phyloP scores from a whole-genome alignment of 2,329 filamentous ascomycete genomes.

The Pseudogymnoascus sp. region DNA sequence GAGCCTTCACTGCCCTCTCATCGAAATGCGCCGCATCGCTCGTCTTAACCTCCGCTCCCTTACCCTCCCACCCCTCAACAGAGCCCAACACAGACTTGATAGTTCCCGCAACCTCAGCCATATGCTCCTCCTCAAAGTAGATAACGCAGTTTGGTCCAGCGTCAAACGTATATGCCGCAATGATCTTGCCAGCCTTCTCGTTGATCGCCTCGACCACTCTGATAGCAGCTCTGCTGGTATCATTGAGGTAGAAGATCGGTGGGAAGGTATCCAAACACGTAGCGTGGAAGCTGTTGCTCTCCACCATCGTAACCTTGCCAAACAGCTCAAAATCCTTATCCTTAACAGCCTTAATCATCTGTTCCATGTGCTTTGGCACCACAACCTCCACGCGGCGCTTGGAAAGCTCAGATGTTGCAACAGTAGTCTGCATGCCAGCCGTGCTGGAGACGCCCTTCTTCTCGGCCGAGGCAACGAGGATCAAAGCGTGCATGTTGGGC shows the following conservation, averaged over 20 bases:
- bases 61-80: slow-evolving; percentile 65
- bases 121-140: slow-evolving; percentile 82
- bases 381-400: slow-evolving; percentile 63
- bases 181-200: slow-evolving; percentile 61
- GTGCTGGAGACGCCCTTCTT: slow-evolving; percentile 95
- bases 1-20: slow-evolving; percentile 51
- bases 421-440: slow-evolving; percentile 94
- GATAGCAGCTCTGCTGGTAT: slow-evolving; percentile 80
- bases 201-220: slow-evolving; percentile 87
- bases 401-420: slow-evolving; percentile 85
- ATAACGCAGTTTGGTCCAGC: slow-evolving; percentile 95
- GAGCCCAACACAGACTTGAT: slow-evolving; percentile 60
- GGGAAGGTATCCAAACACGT: slow-evolving; percentile 92
- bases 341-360: slow-evolving; percentile 76
- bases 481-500: slow-evolving; percentile 87
- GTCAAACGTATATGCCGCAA: slow-evolving; percentile 95
- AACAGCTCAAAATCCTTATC: slow-evolving; percentile 78
- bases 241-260: slow-evolving; percentile 98
- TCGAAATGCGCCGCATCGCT: slow-evolving; percentile 52
- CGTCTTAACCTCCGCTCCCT: slow-evolving; percentile 42
- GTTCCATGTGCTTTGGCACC: slow-evolving; percentile 73
- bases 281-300: slow-evolving; percentile 95
- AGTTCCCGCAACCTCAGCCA: slow-evolving; percentile 63
- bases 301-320: slow-evolving; percentile 86
- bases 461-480: slow-evolving; percentile 83